A percentile compares a stretch with the other conserved stretches of the same genome.
These are phyloP conservation scores for Pseudonectria foliicola DNA, from an alignment of 2,329 filamentous ascomycete species.

Conservation along the genomic window DNA sequence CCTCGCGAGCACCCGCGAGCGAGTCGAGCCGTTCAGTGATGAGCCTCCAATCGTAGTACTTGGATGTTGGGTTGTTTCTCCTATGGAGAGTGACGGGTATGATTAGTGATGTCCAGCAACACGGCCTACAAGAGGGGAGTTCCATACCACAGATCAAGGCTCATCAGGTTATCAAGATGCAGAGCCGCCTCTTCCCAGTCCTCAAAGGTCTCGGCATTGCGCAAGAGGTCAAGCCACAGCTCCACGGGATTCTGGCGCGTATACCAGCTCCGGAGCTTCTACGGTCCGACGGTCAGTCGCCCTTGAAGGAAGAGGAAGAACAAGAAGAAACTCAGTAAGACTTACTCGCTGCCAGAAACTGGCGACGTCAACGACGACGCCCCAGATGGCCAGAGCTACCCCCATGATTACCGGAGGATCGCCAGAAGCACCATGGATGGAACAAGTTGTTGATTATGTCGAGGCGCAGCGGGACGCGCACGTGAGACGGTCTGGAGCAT, in stretches of 20 bases:
- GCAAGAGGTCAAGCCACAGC: constrained; percentile 58
- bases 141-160: constrained; percentile 67
- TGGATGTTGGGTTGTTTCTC: constrained; percentile 74
- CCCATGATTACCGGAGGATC: constrained; percentile 34
- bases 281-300: constrained; percentile 17
- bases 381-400: constrained; percentile 43
- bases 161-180: constrained; percentile 74
- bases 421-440: constrained; percentile 24
- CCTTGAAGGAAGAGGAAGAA: constrained; percentile 4
- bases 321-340: constrained; percentile 2
- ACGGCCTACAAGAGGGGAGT: constrained; percentile 6
- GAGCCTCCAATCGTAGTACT: constrained; percentile 79
- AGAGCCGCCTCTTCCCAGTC: constrained; percentile 83
- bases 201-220: constrained; percentile 64
- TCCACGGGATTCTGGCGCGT: constrained; percentile 56
- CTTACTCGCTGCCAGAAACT: constrained; percentile 56
- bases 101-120: constrained; percentile 7
- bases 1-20: constrained; percentile 61
- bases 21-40: constrained; percentile 71
- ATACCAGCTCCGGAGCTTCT: constrained; percentile 66
- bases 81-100: constrained; percentile 33
- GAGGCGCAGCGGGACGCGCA: constrained; percentile 12
- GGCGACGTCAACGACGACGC: constrained; percentile 53
- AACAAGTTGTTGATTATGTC: constrained; percentile 6
- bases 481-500: constrained; percentile 13